Percentiles rank a stretch among this genome's conserved stretches.
These are phyloP conservation scores for Silene vulgaris DNA, from an alignment of 179 eudicot species.

Conservation along the genomic window DNA sequence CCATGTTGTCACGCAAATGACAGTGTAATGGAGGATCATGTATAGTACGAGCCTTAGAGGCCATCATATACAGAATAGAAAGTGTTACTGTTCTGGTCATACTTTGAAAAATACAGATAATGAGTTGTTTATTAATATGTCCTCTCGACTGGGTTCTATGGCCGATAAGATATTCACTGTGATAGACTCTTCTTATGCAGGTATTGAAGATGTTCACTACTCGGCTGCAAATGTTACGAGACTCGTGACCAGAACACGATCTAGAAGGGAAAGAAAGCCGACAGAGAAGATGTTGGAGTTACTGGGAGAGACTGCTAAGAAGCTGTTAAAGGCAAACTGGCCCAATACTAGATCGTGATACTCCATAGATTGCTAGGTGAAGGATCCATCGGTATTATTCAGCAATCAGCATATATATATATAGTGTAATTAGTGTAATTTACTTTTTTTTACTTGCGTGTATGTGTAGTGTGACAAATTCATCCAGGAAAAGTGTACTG, in stretches of 20 bases:
- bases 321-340: constrained; percentile 28
- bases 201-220: constrained; percentile 35
- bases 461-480: too few species aligned
- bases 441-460: constrained; percentile 17
- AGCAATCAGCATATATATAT: neutral
- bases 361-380: neutral
- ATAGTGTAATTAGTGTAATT: neutral
- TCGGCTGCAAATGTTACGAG: constrained; percentile 51
- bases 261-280: constrained; percentile 66
- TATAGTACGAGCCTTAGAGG: too few species aligned
- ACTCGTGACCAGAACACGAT: constrained; percentile 2
- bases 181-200: too few species aligned
- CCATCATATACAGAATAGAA: too few species aligned
- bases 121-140: too few species aligned
- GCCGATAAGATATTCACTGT: too few species aligned
- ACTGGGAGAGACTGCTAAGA: constrained; percentile 54
- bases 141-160: constrained; percentile 2
- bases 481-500: too few species aligned
- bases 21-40: too few species aligned
- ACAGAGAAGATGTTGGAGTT: constrained; percentile 66
- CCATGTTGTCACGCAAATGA: too few species aligned
- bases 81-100: too few species aligned
- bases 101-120: too few species aligned
- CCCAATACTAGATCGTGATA: constrained; percentile 36
- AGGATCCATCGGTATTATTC: neutral